Base-by-base conservation (phyloP, 139 green algal species). In the Microglena sp. region DNA sequence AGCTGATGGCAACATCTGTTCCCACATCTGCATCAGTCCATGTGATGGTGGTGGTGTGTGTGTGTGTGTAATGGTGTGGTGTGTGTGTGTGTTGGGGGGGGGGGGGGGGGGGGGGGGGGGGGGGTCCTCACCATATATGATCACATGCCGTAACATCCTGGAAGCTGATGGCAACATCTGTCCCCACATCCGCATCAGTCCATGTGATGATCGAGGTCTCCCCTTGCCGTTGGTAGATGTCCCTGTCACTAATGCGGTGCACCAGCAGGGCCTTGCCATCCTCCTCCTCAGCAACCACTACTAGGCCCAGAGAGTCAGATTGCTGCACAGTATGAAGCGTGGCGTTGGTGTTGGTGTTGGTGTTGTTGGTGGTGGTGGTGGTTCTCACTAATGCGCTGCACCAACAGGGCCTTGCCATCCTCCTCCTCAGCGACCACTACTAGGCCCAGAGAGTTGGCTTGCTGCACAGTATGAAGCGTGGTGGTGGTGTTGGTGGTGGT, bases 121-220 rank as follows among this genome's bases (percentile, higher is more conserved):
- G n/a, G n/a, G n/a, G n/a, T 21, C n/a, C 70, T 45, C 55, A 85
- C 89, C 91, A 99, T 27, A 99, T 90, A 55, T 84, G 76, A 44
- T 88, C 81, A 69, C 94, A 99, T 7, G 89, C 90, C 5, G 57
- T 46, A 0, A 72, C 68, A 45, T 98, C 85, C 77, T 97, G 89
- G 45, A 99, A 99, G 68, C 86, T 95, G 1, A 99, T 85, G 7
- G 94, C 94, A 3, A 99, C 80, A 70, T 99, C 92, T 8, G 88
- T 97, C 40, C 71, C 76, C 3, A 93, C 75, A 30, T 93, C 85
- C 1, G 76, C 53, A 71, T 99, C 94, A 2, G 81, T 81, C 94
- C 94, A 99, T 0, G 86, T 92, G 40, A 99, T 98, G 71, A 99
- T 99, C 11, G 91, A n/a, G n/a, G n/a, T n/a, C n/a, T n/a, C n/a